These are phyloP conservation scores for Yamadazyma aaseri DNA, from an alignment of 1,139 yeast genomes.

Conservation along the genomic window DNA sequence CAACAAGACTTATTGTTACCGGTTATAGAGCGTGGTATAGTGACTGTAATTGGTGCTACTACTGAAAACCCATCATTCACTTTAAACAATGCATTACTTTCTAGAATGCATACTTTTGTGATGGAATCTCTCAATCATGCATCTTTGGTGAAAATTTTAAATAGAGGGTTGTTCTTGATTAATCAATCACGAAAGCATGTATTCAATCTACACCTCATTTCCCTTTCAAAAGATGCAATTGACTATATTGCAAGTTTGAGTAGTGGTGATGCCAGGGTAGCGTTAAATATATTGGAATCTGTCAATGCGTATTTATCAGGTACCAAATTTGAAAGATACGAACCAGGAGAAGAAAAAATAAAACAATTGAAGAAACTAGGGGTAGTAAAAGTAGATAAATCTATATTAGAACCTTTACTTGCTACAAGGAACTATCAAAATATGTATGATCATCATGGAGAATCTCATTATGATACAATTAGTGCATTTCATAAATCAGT, in stretches of 20 bases:
- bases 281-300: constrained; percentile 69
- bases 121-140: constrained; percentile 59
- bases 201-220: constrained; percentile 43
- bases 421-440: constrained; percentile 48
- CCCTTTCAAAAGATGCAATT: constrained; percentile 55
- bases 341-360: constrained; percentile 20
- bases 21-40: constrained; percentile 65
- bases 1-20: constrained; percentile 87
- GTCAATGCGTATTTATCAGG: constrained; percentile 44
- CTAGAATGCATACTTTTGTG: constrained; percentile 85
- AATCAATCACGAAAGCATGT: constrained; percentile 54
- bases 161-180: constrained; percentile 59
- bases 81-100: constrained; percentile 79
- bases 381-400: constrained; percentile 32
- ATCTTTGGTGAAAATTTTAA: constrained; percentile 59
- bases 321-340: constrained; percentile 22
- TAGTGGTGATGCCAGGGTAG: constrained; percentile 87
- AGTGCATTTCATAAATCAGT: constrained; percentile 92
- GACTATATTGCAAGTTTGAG: constrained; percentile 75
- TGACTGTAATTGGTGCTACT: constrained; percentile 86
- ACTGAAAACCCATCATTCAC: constrained; percentile 97
- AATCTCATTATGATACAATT: constrained; percentile 89
- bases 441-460: constrained; percentile 85
- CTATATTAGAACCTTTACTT: constrained; percentile 39
- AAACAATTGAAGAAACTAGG: constrained; percentile 21